These are phyloP conservation scores for Nitzschia inconspicua DNA, from an alignment of 108 stramenopile genomes.

Conservation along the genomic window DNA sequence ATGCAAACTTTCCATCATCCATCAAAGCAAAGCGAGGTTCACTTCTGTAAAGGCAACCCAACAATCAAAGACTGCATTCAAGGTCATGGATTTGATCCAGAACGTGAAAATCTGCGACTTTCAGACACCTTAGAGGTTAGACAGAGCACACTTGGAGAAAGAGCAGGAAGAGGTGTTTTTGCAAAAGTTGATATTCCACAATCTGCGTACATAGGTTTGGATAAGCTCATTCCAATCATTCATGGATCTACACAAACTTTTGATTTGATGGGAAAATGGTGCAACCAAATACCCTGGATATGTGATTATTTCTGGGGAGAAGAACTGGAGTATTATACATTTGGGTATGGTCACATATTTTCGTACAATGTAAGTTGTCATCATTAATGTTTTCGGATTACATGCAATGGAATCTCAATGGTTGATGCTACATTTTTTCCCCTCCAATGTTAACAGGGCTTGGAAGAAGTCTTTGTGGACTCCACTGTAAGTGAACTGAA, in stretches of 20 bases:
- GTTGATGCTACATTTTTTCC: neutral
- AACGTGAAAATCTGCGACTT: conserved; percentile 27
- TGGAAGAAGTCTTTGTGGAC: no score
- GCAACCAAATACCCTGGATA: neutral
- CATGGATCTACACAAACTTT: neutral
- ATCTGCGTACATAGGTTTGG: conserved; percentile 28
- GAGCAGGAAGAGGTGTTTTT: conserved; percentile 42
- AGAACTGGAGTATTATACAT: conserved; percentile 1
- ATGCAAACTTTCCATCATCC: conserved; percentile 62
- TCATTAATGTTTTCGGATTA: neutral
- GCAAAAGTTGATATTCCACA: conserved; percentile 22
- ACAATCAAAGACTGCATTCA: conserved; percentile 15
- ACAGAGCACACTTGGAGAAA: conserved; percentile 10
- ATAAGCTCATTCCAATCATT: conserved; percentile 13
- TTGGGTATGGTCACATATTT: conserved; percentile 12
- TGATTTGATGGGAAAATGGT: conserved; percentile 1
- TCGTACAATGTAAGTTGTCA: neutral
- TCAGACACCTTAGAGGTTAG: conserved; percentile 1
- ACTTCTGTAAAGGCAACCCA: conserved; percentile 35
- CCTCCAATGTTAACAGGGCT: no score
- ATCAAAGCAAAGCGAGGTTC: conserved; percentile 34
- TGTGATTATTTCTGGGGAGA: neutral
- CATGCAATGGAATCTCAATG: neutral
- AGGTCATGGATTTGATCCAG: conserved; percentile 28
- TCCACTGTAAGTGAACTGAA: no score